Evolutionary conservation across 345 rosid genomes (phyloP).

Genomic region (Murraya koenigii): DNA sequence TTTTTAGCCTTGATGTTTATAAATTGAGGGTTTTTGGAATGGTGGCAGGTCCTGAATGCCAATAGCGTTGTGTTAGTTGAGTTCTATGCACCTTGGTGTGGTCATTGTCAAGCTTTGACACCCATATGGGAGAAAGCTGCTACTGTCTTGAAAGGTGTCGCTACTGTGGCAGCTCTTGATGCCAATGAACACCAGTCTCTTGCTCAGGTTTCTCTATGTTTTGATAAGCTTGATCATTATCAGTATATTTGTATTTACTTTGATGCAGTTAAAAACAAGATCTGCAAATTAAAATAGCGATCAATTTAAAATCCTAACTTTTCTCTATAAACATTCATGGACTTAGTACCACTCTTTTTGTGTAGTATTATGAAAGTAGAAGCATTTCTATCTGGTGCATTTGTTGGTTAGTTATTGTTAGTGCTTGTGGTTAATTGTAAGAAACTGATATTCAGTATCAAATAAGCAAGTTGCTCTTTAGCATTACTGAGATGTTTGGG

Average conservation of each 20-base stretch:
- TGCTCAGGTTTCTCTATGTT: slow-evolving; percentile 64
- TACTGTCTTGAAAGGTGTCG: slow-evolving; percentile 73
- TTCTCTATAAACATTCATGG: background rate
- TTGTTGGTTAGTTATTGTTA: background rate
- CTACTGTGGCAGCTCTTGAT: slow-evolving; percentile 91
- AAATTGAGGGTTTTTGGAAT: background rate
- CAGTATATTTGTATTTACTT: background rate
- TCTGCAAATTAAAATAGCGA: background rate
- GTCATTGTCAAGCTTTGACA: slow-evolving; percentile 88
- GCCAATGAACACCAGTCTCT: slow-evolving; percentile 95
- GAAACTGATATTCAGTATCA: background rate
- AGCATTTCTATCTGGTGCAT: background rate
- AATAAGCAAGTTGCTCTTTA: slow-evolving; percentile 1
- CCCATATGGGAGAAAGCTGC: slow-evolving; percentile 98
- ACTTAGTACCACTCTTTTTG: background rate
- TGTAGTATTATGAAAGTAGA: background rate
- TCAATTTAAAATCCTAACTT: background rate
- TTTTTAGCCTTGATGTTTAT: background rate
- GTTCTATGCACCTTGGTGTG: slow-evolving; percentile 99
- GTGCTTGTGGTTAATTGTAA: background rate
- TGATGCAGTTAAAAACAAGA: background rate
- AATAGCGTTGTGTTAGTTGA: slow-evolving; percentile 89
- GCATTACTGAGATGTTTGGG: background rate
- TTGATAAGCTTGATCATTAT: background rate
- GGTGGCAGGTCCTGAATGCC: slow-evolving; percentile 72